A percentile compares a stretch with the other conserved stretches of the same genome.
These are phyloP conservation scores for Hypoxylon sp. DNA, from an alignment of 2,329 filamentous ascomycete species.

Conservation along the genomic window DNA sequence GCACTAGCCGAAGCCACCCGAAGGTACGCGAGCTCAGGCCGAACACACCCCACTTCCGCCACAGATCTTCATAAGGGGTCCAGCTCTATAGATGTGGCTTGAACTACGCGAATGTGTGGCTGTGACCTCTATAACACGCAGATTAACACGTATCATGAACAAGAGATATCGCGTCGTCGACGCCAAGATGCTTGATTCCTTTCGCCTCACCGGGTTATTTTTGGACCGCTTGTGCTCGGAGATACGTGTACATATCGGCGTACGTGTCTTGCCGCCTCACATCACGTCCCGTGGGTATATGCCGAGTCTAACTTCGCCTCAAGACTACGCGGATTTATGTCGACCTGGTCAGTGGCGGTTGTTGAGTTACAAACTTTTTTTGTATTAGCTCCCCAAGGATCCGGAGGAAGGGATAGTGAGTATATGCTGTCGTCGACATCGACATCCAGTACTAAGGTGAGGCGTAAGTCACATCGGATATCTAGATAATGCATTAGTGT, in stretches of 20 bases:
- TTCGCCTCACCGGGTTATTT: constrained; percentile 9
- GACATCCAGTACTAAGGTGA: background rate
- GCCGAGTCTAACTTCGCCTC: constrained; percentile 26
- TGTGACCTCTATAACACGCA: constrained; percentile 9
- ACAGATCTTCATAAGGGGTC: constrained; percentile 5
- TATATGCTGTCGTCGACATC: background rate
- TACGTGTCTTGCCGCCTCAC: constrained; percentile 18
- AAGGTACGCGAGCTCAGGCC: constrained; percentile 11
- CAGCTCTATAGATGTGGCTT: constrained; percentile 7
- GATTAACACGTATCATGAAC: constrained; percentile 18
- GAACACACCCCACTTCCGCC: constrained; percentile 3
- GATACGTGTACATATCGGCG: background rate
- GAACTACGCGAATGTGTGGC: constrained; percentile 14
- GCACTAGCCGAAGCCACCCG: constrained; percentile 38
- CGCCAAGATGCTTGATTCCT: constrained; percentile 8
- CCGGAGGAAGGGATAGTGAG: background rate
- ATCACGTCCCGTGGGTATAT: background rate
- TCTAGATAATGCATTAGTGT: background rate
- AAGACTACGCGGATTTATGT: constrained; percentile 9
- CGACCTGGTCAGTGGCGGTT: background rate
- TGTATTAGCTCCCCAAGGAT: background rate
- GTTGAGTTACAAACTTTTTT: background rate
- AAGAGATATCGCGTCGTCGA: background rate
- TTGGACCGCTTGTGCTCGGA: background rate
- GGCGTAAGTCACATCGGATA: background rate